Conservation (phyloP, 345 rosid genomes). For the Heritiera fomes region DNA sequence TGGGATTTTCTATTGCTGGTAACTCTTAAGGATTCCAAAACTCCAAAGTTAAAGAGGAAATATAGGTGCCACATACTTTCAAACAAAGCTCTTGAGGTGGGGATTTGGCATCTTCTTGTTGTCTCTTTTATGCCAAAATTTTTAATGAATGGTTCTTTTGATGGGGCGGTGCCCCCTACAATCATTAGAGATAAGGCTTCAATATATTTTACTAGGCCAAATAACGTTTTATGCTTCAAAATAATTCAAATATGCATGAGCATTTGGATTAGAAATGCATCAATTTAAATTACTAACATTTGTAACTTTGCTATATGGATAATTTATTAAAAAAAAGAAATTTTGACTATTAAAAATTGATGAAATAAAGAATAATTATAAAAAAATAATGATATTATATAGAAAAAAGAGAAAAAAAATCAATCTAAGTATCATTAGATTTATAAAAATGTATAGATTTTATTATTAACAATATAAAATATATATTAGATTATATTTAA, state of each 20-base stretch:
- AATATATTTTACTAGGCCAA: neutral
- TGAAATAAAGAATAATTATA: too few species aligned
- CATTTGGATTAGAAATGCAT: too few species aligned
- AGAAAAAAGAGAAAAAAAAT: too few species aligned
- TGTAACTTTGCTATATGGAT: too few species aligned
- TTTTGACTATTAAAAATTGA: too few species aligned
- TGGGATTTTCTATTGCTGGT: conserved; percentile 13
- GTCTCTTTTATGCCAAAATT: conserved; percentile 3
- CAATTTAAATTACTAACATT: too few species aligned
- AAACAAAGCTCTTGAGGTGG: conserved; percentile 42
- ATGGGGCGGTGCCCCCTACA: conserved; percentile 39
- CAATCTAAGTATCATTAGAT: too few species aligned
- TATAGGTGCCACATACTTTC: conserved; percentile 33
- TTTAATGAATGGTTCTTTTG: conserved; percentile 9
- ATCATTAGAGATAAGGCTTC: conserved; percentile 7
- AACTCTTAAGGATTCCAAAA: neutral
- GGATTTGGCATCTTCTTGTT: conserved; percentile 37
- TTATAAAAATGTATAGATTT: too few species aligned
- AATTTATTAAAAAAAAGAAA: too few species aligned
- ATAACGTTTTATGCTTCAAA: neutral
- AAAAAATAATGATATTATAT: too few species aligned
- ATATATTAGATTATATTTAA: too few species aligned
- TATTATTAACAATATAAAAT: too few species aligned
- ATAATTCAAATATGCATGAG: neutral
- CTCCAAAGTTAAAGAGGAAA: neutral